Base-by-base conservation (phyloP, 2,329 filamentous ascomycete genomes). In the Pestalotiopsis sp. region DNA sequence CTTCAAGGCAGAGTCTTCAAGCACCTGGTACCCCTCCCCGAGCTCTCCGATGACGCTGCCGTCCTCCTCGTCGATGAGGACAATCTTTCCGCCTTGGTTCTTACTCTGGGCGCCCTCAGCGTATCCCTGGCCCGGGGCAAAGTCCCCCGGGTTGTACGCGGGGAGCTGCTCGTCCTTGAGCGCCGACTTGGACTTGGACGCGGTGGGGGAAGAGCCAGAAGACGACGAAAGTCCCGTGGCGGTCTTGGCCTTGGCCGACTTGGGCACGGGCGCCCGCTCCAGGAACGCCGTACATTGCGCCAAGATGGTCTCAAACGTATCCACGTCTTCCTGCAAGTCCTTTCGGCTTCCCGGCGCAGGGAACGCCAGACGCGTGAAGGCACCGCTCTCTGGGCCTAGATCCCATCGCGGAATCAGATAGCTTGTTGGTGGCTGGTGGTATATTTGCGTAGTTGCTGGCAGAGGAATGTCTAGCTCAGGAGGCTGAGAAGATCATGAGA, bases 241-340 rank as follows among this genome's bases (percentile, higher is more conserved):
- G 66, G 74, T 74, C 78, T 73, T 81, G 38, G 74, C 72, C 67
- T 73, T 81, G 77, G 70, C 60, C 66, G 74, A 70, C 71, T 80
- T 83, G 11, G 88, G 90, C 6, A 93, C 90, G 56, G 91, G 85
- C 11, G 93, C 91, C 59, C 94, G 90, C 80, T 98, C 95, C 4
- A 97, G 88, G 79, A 99, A 98, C 2, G 95, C 93, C 2, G 95
- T 98, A 81, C 95, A 98, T 82, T 98, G 94, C n/a, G 95, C 95
- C 65, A 98, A 86, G 72, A 98, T 98, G 3, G 95, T 98, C 84
- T 98, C 95, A 76, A 98, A 98, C 0, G 95, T 98, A 78, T 98
- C 94, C 57, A 97, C 86, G 79, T 98, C 95, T 78, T 98, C 95
- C 79, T 98, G 94, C 1, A 93, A 88, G 31, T 93, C 91, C 41